These are phyloP conservation scores for Rhizopogon roseolus DNA, from an alignment of 768 basidiomycete species.

Conservation along the genomic window DNA sequence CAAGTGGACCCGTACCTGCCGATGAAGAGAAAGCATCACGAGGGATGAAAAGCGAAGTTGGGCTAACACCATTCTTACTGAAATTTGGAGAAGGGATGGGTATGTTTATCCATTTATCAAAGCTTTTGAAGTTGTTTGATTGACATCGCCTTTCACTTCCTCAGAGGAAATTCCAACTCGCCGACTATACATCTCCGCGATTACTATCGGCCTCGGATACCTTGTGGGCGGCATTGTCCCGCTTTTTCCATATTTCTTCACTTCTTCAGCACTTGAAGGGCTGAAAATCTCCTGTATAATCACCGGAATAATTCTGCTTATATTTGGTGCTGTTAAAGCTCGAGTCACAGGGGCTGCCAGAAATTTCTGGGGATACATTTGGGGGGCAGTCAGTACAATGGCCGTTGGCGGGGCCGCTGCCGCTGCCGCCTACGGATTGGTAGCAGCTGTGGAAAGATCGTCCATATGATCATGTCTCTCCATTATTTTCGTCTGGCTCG, in stretches of 20 bases:
- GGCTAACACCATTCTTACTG: conserved; percentile 88
- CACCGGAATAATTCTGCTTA: conserved; percentile 79
- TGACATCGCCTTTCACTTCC: not conserved
- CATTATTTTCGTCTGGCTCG: not conserved
- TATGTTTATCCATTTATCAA: conserved; percentile 29
- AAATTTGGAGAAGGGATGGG: conserved; percentile 94
- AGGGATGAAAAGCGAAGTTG: conserved; percentile 73
- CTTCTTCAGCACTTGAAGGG: conserved; percentile 60
- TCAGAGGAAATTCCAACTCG: conserved; percentile 84
- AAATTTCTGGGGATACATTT: conserved; percentile 65
- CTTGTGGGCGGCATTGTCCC: conserved; percentile 92
- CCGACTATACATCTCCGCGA: conserved; percentile 84
- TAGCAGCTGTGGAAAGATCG: conserved; percentile 41
- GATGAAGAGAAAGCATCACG: conserved; percentile 57
- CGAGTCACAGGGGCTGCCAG: conserved; percentile 79
- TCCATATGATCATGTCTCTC: not conserved
- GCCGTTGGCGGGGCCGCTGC: conserved; percentile 90
- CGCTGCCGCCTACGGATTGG: conserved; percentile 61
- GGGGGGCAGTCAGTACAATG: conserved; percentile 84
- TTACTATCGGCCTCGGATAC: conserved; percentile 95
- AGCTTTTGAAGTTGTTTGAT: not conserved
- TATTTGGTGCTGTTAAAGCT: conserved; percentile 91
- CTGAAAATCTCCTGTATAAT: conserved; percentile 72
- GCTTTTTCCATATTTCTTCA: conserved; percentile 89
- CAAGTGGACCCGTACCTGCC: conserved; percentile 11